Evolutionary conservation across 352 stramenopile genomes (phyloP).

Genomic region (Pilasporangium apinafurcum): DNA sequence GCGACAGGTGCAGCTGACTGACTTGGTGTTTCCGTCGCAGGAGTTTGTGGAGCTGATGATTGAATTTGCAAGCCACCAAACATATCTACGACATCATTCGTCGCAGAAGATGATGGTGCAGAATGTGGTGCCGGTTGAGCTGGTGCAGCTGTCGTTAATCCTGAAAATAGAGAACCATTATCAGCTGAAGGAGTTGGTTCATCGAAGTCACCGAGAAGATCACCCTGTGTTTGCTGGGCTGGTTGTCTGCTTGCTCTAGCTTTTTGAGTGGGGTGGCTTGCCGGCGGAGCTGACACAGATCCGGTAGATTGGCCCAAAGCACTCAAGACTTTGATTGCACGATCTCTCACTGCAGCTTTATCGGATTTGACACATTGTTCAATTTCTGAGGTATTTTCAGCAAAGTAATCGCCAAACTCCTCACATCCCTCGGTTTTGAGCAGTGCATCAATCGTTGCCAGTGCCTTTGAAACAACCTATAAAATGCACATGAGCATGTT

Average conservation of each 20-base stretch:
- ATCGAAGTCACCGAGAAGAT: constrained; percentile 70
- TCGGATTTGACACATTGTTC: constrained; percentile 66
- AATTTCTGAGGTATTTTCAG: constrained; percentile 73
- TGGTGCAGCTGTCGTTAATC: constrained; percentile 33
- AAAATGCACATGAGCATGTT: constrained; percentile 39
- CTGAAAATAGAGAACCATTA: constrained; percentile 49
- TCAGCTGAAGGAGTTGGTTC: constrained; percentile 23
- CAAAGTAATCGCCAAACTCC: constrained; percentile 81
- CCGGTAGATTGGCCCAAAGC: constrained; percentile 41
- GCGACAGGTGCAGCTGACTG: constrained; percentile 6
- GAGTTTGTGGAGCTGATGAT: constrained; percentile 21
- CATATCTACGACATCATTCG: constrained; percentile 53
- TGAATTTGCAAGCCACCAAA: constrained; percentile 72
- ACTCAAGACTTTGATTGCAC: constrained; percentile 69
- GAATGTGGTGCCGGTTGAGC: constrained; percentile 19
- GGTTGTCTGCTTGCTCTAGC: neutral
- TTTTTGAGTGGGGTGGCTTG: constrained; percentile 7
- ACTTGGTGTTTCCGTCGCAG: constrained; percentile 8
- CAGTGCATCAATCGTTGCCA: constrained; percentile 91
- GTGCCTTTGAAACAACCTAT: constrained; percentile 91
- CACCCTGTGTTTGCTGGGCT: constrained; percentile 35
- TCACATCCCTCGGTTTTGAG: constrained; percentile 77
- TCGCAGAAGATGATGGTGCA: constrained; percentile 11
- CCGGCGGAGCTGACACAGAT: constrained; percentile 10
- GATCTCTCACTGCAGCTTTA: constrained; percentile 71